Conservation (phyloP, 768 basidiomycete genomes). For the Kwoniella sp. region DNA sequence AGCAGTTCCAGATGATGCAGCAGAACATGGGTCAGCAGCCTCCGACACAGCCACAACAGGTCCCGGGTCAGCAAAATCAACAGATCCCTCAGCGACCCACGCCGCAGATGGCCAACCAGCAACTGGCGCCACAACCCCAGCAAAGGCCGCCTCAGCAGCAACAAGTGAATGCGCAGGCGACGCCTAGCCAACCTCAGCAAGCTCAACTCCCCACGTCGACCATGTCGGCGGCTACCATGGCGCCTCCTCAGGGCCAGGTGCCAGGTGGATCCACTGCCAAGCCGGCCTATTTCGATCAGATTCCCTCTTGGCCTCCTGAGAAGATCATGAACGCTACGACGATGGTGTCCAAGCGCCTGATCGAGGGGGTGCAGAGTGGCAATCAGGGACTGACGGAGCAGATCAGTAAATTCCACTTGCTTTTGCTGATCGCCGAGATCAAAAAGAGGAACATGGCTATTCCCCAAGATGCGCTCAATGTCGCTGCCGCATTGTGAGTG, state of each 20-base stretch:
- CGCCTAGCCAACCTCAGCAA: slow-evolving; percentile 4
- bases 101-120: slow-evolving; percentile 4
- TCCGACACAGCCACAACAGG: slow-evolving; percentile 13
- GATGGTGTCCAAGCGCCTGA: slow-evolving; percentile 5
- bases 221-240: slow-evolving; percentile 1
- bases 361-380: slow-evolving; percentile 4
- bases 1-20: slow-evolving; percentile 18
- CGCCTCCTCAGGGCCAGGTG: not conserved
- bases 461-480: slow-evolving; percentile 13
- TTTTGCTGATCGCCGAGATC: slow-evolving; percentile 10
- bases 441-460: slow-evolving; percentile 11
- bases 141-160: slow-evolving; percentile 1
- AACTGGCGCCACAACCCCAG: slow-evolving; percentile 1
- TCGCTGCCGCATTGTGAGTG: slow-evolving; percentile 15
- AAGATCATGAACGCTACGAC: slow-evolving; percentile 6
- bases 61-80: slow-evolving; percentile 1
- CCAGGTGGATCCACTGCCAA: not conserved
- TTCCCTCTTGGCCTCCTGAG: slow-evolving; percentile 7
- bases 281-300: slow-evolving; percentile 11
- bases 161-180: slow-evolving; percentile 4
- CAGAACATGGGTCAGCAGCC: slow-evolving; percentile 13
- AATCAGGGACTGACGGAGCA: slow-evolving; percentile 1
- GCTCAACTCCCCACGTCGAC: not conserved
- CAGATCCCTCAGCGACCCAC: not conserved
- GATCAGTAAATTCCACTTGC: slow-evolving; percentile 13